Percentiles rank a stretch among this genome's conserved stretches.
These are phyloP conservation scores for Gonapodya prolifera DNA, from an alignment of 192 early-diverging fungal genomes.

Conservation along the genomic window DNA sequence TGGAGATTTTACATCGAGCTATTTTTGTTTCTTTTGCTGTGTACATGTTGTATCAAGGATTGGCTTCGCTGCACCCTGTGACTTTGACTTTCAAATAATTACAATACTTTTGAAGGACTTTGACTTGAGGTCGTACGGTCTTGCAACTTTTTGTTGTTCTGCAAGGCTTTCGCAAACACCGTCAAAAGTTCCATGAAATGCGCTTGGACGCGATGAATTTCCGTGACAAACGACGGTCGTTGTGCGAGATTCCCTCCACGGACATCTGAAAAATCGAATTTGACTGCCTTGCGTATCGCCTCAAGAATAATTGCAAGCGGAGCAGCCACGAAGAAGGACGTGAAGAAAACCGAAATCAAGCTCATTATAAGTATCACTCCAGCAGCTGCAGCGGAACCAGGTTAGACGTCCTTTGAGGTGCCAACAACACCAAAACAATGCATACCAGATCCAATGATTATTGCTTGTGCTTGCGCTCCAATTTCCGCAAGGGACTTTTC, in stretches of 20 bases:
- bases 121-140: neutral
- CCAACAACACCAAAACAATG: too few species aligned
- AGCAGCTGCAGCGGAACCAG: neutral
- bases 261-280: neutral
- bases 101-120: too few species aligned
- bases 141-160: neutral
- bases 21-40: too few species aligned
- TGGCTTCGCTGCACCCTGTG: too few species aligned
- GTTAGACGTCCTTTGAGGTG: too few species aligned
- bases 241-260: neutral
- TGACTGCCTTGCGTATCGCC: neutral
- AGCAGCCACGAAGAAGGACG: neutral
- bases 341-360: neutral
- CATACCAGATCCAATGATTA: neutral
- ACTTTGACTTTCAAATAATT: too few species aligned
- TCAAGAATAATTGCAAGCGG: neutral
- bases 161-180: neutral
- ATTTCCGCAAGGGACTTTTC: neutral
- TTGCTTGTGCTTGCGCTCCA: neutral
- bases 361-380: neutral
- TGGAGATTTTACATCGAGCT: neutral
- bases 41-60: too few species aligned
- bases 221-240: neutral
- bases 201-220: neutral
- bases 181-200: neutral